Base-by-base conservation (phyloP, 306 rosid species). In the Glycine soja region DNA sequence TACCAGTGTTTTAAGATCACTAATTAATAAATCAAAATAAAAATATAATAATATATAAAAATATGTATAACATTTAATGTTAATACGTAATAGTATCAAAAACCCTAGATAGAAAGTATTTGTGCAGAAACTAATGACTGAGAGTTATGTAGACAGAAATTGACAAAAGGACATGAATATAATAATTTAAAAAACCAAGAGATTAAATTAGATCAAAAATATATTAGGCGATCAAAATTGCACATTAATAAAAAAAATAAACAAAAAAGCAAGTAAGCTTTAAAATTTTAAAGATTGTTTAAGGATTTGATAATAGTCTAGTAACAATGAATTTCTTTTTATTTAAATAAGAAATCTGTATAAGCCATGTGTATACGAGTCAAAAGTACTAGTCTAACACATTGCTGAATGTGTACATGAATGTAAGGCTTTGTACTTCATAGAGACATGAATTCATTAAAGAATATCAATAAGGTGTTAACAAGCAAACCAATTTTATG, bases 401-500 rank as follows among this genome's bases (percentile, higher is more conserved):
- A 42, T 9, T 52, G 19, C 63, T 6, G 52, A 80, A 54, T 40
- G 7, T 16, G 5, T 40, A 63, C 42, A 58, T 18, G n/a, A 13
- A 47, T 56, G 24, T 9, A 69, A 69, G 8, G 36, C 7, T 12
- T 12, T 43, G 48, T 11, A 34, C 46, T 50, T 7, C 54, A n/a
- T 6, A 30, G 30, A 6, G 24, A 36, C 66, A 62, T 10, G 38
- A 56, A 64, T 40, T 53, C 46, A 18, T 15, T 6, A 12, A 24
- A 48, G 16, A 79, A 73, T 57, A 80, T 50, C 36, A 73, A 48
- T 50, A 3, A 70, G 30, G 51, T 45, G 10, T 18, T 18, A 47
- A 69, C 5, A 56, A 42, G 11, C 34, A 80, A 61, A 58, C 64
- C 53, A 67, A 65, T 42, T 18, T 78, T 42, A 67, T 66, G 52